Base-by-base conservation (phyloP, 2,329 filamentous ascomycete species). In the Magnaporthiopsis incrustans region DNA sequence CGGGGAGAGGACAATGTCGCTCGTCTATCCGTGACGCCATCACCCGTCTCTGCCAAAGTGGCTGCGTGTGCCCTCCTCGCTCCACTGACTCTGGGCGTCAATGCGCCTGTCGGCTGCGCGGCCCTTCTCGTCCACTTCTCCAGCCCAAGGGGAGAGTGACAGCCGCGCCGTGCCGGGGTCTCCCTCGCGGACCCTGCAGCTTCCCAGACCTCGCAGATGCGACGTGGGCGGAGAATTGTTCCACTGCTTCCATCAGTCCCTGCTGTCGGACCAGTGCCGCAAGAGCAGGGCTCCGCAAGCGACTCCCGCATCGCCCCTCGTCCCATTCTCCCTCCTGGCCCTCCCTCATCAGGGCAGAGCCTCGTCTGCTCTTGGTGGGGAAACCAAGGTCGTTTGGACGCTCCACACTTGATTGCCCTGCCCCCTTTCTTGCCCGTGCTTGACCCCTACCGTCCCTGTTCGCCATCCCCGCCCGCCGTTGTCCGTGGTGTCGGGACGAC, bases 181-280 rank as follows among this genome's bases (percentile, higher is more conserved):
- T 10, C 44, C 44, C 44, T 50, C 44, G 44, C 44, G 18, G 11
- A 12, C 44, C 44, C 44, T 50, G 44, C 44, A 50, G 44, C 44
- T 50, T 50, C 44, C 44, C 44, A 50, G 44, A 50, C 44, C 44
- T 50, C 18, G 44, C 44, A 15, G 22, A 50, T n/a, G 44, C 44
- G 10, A n/a, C 44, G 44, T 7, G 44, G 44, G 44, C 44, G 44
- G 44, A 50, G 44, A 50, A 50, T 50, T 50, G 44, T 50, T 50
- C 44, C 44, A 50, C 15, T 50, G 44, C 44, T 50, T 50, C 44
- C 44, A 50, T 50, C 44, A n/a, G 44, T 50, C 44, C 25, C 27
- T 58, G 25, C 57, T 58, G 57, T 58, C 57, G 15, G 57, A 58
- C 57, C 57, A 58, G 57, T 58, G 57, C 57, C 57, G 57, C 57